Evolutionary conservation across 768 basidiomycete species (phyloP).

Genomic region (Agaricus sinodeliciosus): DNA sequence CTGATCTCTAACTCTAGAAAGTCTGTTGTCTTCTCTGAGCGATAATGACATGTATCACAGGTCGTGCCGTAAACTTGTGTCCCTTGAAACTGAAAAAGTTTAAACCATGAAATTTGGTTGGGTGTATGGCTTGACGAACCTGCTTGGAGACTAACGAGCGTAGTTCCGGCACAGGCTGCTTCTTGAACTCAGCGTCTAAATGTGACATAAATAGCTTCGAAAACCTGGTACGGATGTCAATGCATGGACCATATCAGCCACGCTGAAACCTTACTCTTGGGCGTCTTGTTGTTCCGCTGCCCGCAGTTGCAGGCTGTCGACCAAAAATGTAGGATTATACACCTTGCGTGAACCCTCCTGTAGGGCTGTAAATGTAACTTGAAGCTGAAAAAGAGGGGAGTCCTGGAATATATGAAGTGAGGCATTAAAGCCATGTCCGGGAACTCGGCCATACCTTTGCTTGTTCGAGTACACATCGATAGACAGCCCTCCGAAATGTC

Average conservation of each 20-base stretch:
- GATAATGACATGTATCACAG: slow-evolving; percentile 62
- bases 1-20: slow-evolving; percentile 89
- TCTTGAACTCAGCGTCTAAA: slow-evolving; percentile 81
- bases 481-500: slow-evolving; percentile 78
- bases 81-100: slow-evolving; percentile 73
- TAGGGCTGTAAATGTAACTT: slow-evolving; percentile 79
- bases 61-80: slow-evolving; percentile 73
- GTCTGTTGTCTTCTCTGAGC: slow-evolving; percentile 61
- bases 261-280: slow-evolving; percentile 62
- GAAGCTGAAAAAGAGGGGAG: slow-evolving; percentile 73
- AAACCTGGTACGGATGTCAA: slow-evolving; percentile 45
- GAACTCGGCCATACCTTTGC: slow-evolving; percentile 26
- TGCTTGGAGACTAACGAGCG: slow-evolving; percentile 69
- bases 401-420: slow-evolving; percentile 34
- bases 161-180: slow-evolving; percentile 59
- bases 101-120: not conserved
- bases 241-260: slow-evolving; percentile 7
- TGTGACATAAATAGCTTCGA: slow-evolving; percentile 93
- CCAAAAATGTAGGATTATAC: slow-evolving; percentile 80
- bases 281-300: slow-evolving; percentile 93
- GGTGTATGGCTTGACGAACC: slow-evolving; percentile 27
- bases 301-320: slow-evolving; percentile 76
- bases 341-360: slow-evolving; percentile 63
- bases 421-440: not conserved
- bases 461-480: slow-evolving; percentile 60